Evolutionary conservation across 2,329 filamentous ascomycete species (phyloP), one percentile per base, ranked within the genome.

Genomic region (Penicillium sp.): DNA sequence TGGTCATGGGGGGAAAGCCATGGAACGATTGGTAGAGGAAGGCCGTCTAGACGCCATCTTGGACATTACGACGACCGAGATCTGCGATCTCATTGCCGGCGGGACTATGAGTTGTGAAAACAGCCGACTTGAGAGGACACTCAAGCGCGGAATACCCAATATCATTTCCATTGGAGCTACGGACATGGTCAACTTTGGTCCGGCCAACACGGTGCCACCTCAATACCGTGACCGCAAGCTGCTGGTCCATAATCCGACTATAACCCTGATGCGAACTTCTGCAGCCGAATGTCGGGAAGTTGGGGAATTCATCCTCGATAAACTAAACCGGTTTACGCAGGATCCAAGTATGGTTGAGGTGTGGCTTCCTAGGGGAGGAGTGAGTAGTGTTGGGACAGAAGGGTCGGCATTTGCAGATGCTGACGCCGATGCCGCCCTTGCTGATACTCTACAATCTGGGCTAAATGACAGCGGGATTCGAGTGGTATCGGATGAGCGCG

Each of bases 81-180:
- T 50, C n/a, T 50, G 47, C n/a, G 47, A 50, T 19, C 17, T 50
- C 7, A 37, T 50, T 25, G 35, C 35, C 6, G 47, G 47, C 2
- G 47, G 47, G 25, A 50, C 23, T 19, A 50, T 50, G 47, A 40
- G 35, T 27, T 50, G 47, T 9, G 35, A 50, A 17, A 23, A 25
- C 7, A 37, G 37, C 27, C 23, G 47, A 8, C 35, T 50, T 6
- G 47, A 50, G 17, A 38, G 15, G 33, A 50, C n/a, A 25, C 33
- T 50, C 8, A 40, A 50, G 23, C 35, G 37, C 12, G 47, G 47
- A 12, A 50, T 50, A 12, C 47, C 47, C 2, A 50, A 35, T 27
- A 50, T 50, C 17, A 50, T 50, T 25, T 50, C 47, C 23, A 35
- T 50, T 38, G 35, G 47, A 50, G 47, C 35, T 17, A 50, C 47